These are phyloP conservation scores for Wickerhamomyces xylosicus DNA, from an alignment of 805 yeast genomes.

Conservation along the genomic window DNA sequence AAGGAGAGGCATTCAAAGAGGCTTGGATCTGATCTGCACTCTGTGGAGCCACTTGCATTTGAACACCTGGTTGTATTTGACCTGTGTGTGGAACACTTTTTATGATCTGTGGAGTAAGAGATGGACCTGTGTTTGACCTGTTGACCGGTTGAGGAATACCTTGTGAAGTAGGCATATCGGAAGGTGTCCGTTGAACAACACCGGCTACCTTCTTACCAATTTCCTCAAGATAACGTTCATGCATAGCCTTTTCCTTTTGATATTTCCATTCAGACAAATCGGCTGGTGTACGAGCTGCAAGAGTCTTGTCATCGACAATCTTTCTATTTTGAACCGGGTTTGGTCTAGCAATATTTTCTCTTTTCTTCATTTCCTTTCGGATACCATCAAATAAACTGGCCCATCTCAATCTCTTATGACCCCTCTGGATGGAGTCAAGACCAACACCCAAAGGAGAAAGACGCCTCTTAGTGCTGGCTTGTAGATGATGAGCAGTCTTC, in stretches of 20 bases:
- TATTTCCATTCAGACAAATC: constrained; percentile 75
- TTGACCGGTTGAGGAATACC: background rate
- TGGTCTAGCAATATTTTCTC: constrained; percentile 69
- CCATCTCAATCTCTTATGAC: constrained; percentile 87
- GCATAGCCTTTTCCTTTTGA: constrained; percentile 78
- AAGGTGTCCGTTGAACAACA: constrained; percentile 3
- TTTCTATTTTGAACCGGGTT: constrained; percentile 33
- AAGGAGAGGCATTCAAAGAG: background rate
- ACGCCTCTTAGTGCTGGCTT: constrained; percentile 78
- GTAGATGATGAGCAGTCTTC: constrained; percentile 83
- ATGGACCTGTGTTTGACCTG: constrained; percentile 3
- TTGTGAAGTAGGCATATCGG: background rate
- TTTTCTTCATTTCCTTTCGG: constrained; percentile 77
- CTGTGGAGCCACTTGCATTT: constrained; percentile 1
- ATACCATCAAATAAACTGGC: constrained; percentile 96
- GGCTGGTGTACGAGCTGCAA: constrained; percentile 63
- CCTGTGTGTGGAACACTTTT: background rate
- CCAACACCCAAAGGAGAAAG: constrained; percentile 93
- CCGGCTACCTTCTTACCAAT: constrained; percentile 11
- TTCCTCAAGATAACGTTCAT: constrained; percentile 55
- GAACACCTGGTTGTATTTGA: background rate
- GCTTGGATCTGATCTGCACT: background rate
- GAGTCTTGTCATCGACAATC: constrained; percentile 25
- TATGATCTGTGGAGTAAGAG: background rate
- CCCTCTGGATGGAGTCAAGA: constrained; percentile 83